Conservation (phyloP, 192 early-diverging fungal species). For the Mortierella hygrophila region DNA sequence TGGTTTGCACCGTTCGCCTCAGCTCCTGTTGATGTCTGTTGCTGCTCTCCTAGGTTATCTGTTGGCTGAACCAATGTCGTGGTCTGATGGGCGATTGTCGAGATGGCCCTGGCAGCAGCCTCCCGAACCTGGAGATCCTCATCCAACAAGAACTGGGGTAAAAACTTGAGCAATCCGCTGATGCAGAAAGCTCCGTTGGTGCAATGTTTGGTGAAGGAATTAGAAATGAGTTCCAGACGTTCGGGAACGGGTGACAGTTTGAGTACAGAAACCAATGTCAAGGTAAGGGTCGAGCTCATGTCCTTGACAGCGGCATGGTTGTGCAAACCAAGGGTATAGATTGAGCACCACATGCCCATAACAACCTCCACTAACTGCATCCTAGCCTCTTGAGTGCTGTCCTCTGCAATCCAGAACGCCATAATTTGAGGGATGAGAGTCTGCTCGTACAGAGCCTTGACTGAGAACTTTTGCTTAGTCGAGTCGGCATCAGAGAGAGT, state of each 20-base stretch:
- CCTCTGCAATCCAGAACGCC: slow-evolving; percentile 56
- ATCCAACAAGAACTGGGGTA: slow-evolving; percentile 51
- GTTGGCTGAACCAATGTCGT: slow-evolving; percentile 10
- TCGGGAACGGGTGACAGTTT: slow-evolving; percentile 33
- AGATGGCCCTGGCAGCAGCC: slow-evolving; percentile 41
- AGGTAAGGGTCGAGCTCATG: slow-evolving; percentile 45
- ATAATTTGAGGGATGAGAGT: slow-evolving; percentile 56
- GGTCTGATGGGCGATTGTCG: slow-evolving; percentile 33
- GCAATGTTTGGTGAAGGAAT: slow-evolving; percentile 53
- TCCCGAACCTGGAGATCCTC: slow-evolving; percentile 44
- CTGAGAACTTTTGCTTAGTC: slow-evolving; percentile 43
- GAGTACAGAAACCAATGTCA: slow-evolving; percentile 46
- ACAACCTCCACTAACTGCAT: slow-evolving; percentile 44
- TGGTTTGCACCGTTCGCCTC: slow-evolving; percentile 4
- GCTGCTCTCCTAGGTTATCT: slow-evolving; percentile 24
- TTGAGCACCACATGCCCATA: slow-evolving; percentile 56
- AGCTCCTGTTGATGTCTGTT: neutral
- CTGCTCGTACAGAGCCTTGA: slow-evolving; percentile 51
- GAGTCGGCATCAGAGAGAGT: slow-evolving; percentile 42
- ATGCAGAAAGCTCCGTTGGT: slow-evolving; percentile 50
- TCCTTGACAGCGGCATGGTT: slow-evolving; percentile 47
- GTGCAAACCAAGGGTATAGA: slow-evolving; percentile 44
- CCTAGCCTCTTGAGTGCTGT: slow-evolving; percentile 29
- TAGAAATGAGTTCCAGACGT: slow-evolving; percentile 45
- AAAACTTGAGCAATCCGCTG: slow-evolving; percentile 44